Evolutionary conservation across 306 rosid genomes (phyloP).

Genomic region (Cucumis melo): DNA sequence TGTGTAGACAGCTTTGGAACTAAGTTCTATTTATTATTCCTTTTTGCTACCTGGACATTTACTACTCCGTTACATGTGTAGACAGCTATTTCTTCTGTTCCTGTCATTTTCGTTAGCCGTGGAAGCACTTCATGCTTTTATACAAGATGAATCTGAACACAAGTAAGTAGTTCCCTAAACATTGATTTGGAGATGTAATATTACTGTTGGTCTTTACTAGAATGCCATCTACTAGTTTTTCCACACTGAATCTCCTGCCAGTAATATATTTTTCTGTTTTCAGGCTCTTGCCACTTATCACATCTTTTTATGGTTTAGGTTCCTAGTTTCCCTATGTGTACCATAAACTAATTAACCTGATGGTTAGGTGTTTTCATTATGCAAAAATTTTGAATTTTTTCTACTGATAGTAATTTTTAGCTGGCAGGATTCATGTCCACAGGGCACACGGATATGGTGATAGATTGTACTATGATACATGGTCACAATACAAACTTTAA

Average conservation of each 20-base stretch:
- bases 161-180: slow-evolving; percentile 53
- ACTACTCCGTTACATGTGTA: slow-evolving; percentile 54
- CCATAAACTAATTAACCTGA: neutral
- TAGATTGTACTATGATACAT: neutral
- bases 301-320: neutral
- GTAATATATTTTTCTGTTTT: neutral
- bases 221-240: neutral
- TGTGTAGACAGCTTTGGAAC: no score
- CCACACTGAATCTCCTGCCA: neutral
- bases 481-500: neutral
- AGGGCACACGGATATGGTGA: neutral
- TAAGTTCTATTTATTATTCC: neutral
- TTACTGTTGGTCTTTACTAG: neutral
- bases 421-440: neutral
- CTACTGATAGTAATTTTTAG: neutral
- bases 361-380: neutral
- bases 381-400: neutral
- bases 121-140: slow-evolving; percentile 94
- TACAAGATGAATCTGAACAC: slow-evolving; percentile 99
- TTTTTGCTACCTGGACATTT: slow-evolving; percentile 16
- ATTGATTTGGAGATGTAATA: neutral
- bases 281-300: neutral
- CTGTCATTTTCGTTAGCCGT: slow-evolving; percentile 96
- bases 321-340: neutral
- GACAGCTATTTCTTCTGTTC: slow-evolving; percentile 99